Base-by-base conservation (phyloP, 208 protist species). In the Trypanosoma grayi region DNA sequence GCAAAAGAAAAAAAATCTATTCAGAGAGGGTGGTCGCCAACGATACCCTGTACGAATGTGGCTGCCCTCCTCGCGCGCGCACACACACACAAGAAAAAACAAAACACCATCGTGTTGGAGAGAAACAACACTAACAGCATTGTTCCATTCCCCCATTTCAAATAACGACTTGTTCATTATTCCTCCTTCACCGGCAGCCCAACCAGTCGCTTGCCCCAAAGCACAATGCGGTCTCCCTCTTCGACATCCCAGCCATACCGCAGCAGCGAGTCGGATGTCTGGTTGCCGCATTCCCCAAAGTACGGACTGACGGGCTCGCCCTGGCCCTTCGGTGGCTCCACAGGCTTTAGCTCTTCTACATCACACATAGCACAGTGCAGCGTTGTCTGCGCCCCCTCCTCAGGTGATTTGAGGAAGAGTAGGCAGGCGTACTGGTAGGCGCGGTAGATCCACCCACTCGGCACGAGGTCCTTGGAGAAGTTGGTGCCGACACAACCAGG, bases 341-440 rank as follows among this genome's bases (percentile, higher is more conserved):
- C 80, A 39, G 86, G 75, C 50, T 81, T 76, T 33, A 95, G 70
- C 65, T 92, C 85, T 31, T 84, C 73, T 22, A 62, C 66, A 53
- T 81, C 79, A 60, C 85, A 92, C 79, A 95, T 86, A 45, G 77
- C 77, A 51, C 89, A 95, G 66, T 95, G 84, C 66, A 95, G 55
- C 39, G 89, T 83, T 20, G 89, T 95, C 65, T 95, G 85, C 27
- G 88, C 84, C 6, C 88, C 88, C 60, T 94, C 88, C 31, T 87
- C 75, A 28, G 50, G 57, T 10, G 57, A 76, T 66, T 93, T 93
- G 10, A 87, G 57, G 47, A 85, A 85, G 20, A 89, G 74, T 22
- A 90, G 52, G 16, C 58, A 65, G 2, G 50, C 66, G 31, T 67
- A 46, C 52, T 71, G 33, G 54, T 59, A 74, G 3, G 81, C 2